Conservation (phyloP, 2,329 filamentous ascomycete species). For the Didymella arachidicola region DNA sequence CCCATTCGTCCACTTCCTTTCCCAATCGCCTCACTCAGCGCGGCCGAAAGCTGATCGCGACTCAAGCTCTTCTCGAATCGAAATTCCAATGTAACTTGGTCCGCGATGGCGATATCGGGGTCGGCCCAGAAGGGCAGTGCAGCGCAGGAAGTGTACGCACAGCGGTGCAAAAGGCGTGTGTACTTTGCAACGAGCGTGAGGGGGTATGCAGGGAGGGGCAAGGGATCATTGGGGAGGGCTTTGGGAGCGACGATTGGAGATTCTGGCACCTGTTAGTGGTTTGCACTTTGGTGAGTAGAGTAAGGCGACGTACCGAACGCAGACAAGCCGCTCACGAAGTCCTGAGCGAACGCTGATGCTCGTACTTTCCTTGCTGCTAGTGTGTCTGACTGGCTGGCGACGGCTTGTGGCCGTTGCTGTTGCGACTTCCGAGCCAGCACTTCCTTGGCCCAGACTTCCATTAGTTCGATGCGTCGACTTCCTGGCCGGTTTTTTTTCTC, state of each 20-base stretch:
- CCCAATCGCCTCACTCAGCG: conserved; percentile 20
- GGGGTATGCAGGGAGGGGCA: conserved; percentile 6
- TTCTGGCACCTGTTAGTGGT: background rate
- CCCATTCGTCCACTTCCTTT: conserved; percentile 27
- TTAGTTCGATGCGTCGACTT: conserved; percentile 20
- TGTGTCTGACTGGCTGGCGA: background rate
- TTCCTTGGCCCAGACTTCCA: conserved; percentile 32
- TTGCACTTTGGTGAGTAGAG: background rate
- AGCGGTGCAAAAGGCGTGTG: conserved; percentile 19
- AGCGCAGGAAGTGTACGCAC: conserved; percentile 19
- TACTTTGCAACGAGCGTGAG: conserved; percentile 18
- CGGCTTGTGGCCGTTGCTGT: background rate
- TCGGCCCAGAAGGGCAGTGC: conserved; percentile 22
- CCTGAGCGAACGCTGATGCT: conserved; percentile 19
- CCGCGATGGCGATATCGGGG: conserved; percentile 16
- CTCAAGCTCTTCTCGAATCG: conserved; percentile 7
- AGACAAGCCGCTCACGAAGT: conserved; percentile 18
- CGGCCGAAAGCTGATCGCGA: conserved; percentile 14
- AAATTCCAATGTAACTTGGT: conserved; percentile 27
- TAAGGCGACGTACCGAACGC: conserved; percentile 5
- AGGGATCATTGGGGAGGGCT: background rate
- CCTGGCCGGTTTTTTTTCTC: conserved; percentile 17
- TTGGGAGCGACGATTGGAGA: conserved; percentile 5
- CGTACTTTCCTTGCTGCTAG: conserved; percentile 4
- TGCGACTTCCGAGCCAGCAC: conserved; percentile 15